Base-by-base conservation (phyloP, 805 yeast species). In the Jamesozyma rosinii region DNA sequence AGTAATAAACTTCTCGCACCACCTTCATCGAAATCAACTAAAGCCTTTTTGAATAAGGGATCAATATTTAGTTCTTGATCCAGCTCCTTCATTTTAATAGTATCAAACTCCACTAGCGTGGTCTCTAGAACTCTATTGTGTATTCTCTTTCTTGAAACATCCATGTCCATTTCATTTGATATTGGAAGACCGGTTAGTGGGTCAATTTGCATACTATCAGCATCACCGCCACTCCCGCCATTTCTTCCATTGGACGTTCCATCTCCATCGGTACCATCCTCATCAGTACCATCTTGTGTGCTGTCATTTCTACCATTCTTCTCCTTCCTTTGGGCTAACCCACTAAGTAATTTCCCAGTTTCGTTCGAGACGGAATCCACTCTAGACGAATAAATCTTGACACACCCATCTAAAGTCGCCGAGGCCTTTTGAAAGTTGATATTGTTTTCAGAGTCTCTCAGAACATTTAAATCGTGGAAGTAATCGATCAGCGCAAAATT, bases 391-490 rank as follows among this genome's bases (percentile, higher is more conserved):
- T 90, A 90, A 42, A 90, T 86, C 65, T 88, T 88, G 29, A 89
- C 90, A 68, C 97, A 89, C 0, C 97, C 97, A 55, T 89, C 97
- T 19, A 90, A 67, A 0, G 97, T 86, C 2, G 94, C 87, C 0
- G 92, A 79, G 0, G 97, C 97, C 51, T 81, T 77, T 59, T 86
- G 95, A 61, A 90, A 89, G 60, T 88, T 87, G 54, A 89, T 84
- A 27, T 78, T 72, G 34, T 78, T 73, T 44, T 82, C 87, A 4
- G 87, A 82, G 42, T 82, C 94, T 51, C 76, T 74, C 37, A 85
- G 69, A 24, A 86, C 74, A 22, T 83, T 75, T 63, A 87, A 69
- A 55, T 86, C 95, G 55, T 88, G 83, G 58, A 89, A 89, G 62
- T 88, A 89, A 61, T 89, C 97, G 55, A 89, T 89, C 54, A 89